These are phyloP conservation scores for Samsoniella hepiali DNA, from an alignment of 2,329 filamentous ascomycete species.

Conservation along the genomic window DNA sequence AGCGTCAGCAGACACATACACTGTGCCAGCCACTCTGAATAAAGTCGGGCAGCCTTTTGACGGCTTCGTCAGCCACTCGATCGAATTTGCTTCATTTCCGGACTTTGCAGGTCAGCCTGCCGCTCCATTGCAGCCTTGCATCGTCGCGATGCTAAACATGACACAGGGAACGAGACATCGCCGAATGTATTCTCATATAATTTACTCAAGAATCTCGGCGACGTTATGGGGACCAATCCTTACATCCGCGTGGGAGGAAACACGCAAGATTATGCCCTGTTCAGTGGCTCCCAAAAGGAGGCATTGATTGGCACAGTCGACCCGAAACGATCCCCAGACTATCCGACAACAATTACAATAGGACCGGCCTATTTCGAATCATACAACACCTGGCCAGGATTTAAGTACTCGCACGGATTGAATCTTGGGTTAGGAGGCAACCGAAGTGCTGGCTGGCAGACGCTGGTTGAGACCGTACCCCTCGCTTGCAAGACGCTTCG, in stretches of 20 bases:
- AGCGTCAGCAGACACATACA: neutral
- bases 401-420: slow-evolving; percentile 60
- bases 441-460: slow-evolving; percentile 47
- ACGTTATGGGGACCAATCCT: slow-evolving; percentile 54
- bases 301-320: slow-evolving; percentile 53
- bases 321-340: slow-evolving; percentile 49
- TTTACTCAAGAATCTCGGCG: slow-evolving; percentile 53
- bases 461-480: slow-evolving; percentile 51
- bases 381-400: slow-evolving; percentile 53
- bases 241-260: slow-evolving; percentile 63
- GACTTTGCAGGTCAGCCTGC: slow-evolving; percentile 43
- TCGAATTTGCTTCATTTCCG: slow-evolving; percentile 50
- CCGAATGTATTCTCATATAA: slow-evolving; percentile 61
- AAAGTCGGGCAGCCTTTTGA: slow-evolving; percentile 7
- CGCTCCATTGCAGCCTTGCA: neutral
- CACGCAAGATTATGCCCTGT: slow-evolving; percentile 63
- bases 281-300: slow-evolving; percentile 48
- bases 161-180: slow-evolving; percentile 45
- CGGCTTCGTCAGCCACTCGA: slow-evolving; percentile 49
- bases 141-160: neutral
- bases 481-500: slow-evolving; percentile 55
- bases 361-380: slow-evolving; percentile 61
- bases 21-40: neutral
- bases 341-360: slow-evolving; percentile 58
- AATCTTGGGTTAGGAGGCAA: slow-evolving; percentile 55